These are phyloP conservation scores for Perilla frutescens DNA, from an alignment of 257 asterid species.

Conservation along the genomic window DNA sequence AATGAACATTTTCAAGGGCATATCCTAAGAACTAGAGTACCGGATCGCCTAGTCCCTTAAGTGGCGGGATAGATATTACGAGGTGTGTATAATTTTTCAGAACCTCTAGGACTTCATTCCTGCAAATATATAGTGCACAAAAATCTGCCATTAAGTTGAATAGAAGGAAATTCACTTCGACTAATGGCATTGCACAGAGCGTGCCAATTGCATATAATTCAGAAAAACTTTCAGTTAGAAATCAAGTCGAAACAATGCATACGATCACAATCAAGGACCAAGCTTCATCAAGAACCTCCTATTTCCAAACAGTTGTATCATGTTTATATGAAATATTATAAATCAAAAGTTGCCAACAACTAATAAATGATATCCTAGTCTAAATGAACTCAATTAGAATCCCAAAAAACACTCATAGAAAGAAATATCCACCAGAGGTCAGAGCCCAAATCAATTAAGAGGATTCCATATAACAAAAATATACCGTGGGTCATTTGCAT, in stretches of 20 bases:
- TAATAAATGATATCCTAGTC: background rate
- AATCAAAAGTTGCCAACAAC: background rate
- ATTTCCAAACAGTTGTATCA: constrained; percentile 6
- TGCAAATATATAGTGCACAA: constrained; percentile 40
- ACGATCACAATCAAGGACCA: constrained; percentile 5
- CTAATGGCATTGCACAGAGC: background rate
- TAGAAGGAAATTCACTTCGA: background rate
- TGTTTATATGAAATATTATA: background rate
- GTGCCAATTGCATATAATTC: background rate
- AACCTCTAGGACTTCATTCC: constrained; percentile 70
- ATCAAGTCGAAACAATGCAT: constrained; percentile 11
- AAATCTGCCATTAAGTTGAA: background rate
- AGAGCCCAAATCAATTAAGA: constrained; percentile 17
- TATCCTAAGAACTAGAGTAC: constrained; percentile 43
- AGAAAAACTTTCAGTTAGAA: constrained; percentile 1
- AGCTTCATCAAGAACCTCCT: background rate
- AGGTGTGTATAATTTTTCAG: constrained; percentile 72
- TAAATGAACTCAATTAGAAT: background rate
- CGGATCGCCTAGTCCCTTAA: constrained; percentile 74
- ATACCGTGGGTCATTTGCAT: constrained; percentile 73
- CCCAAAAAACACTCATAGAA: background rate
- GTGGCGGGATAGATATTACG: constrained; percentile 75
- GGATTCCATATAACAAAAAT: constrained; percentile 5
- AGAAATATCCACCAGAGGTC: background rate
- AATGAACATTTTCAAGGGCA: constrained; percentile 8